phyloP scores from a whole-genome alignment of 2,329 filamentous ascomycete genomes.

The Pyricularia grisea region DNA sequence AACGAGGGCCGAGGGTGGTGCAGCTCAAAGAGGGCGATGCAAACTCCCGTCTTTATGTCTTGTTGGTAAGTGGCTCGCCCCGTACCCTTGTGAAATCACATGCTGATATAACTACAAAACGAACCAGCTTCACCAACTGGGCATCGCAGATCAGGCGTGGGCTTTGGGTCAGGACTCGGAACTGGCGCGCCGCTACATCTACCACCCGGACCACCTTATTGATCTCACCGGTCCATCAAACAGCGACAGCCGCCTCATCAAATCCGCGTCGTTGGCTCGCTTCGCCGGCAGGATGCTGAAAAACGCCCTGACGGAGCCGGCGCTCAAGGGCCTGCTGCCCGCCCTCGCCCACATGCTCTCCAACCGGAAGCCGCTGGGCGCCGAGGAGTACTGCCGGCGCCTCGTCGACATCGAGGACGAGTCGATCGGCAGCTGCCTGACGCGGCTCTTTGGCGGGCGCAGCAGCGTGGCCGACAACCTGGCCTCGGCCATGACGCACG shows the following conservation, averaged over 20 bases:
- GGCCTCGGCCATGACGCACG: constrained; percentile 68
- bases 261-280: constrained; percentile 19
- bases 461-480: constrained; percentile 58
- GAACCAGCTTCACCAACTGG: constrained; percentile 9
- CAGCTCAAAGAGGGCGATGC: constrained; percentile 41
- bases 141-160: constrained; percentile 6
- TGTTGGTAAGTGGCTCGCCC: not conserved
- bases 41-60: constrained; percentile 11
- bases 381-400: not conserved
- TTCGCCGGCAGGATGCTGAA: constrained; percentile 10
- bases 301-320: constrained; percentile 38
- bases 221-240: constrained; percentile 27
- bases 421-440: constrained; percentile 60
- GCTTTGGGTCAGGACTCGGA: not conserved
- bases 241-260: constrained; percentile 58
- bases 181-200: constrained; percentile 59
- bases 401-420: constrained; percentile 44
- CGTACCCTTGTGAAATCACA: not conserved
- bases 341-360: constrained; percentile 2
- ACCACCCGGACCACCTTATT: constrained; percentile 78
- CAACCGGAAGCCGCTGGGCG: not conserved
- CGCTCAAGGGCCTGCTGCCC: constrained; percentile 34
- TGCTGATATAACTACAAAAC: not conserved
- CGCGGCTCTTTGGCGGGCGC: constrained; percentile 36
- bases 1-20: constrained; percentile 74